Evolutionary conservation across 2,329 filamentous ascomycete genomes (phyloP).

Genomic region (Blastomyces silverae): DNA sequence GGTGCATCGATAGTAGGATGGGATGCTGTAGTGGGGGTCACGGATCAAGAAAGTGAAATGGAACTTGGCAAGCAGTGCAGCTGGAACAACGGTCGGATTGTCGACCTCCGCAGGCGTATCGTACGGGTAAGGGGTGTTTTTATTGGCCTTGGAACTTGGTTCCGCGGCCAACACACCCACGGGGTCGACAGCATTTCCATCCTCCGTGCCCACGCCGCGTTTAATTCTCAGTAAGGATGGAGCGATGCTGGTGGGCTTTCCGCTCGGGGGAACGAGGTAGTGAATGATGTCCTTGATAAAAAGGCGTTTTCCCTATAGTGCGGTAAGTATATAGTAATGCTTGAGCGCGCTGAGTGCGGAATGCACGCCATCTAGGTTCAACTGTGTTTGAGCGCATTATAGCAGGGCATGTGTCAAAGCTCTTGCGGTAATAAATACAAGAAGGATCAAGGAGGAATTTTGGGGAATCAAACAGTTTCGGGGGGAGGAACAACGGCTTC

Average conservation of each 20-base stretch:
- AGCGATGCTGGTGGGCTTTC: conserved; percentile 61
- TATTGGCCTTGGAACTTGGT: conserved; percentile 20
- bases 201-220: conserved; percentile 53
- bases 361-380: background rate
- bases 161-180: conserved; percentile 27
- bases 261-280: conserved; percentile 74
- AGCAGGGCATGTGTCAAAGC: conserved; percentile 1
- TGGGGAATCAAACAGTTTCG: background rate
- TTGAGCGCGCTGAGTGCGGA: conserved; percentile 15
- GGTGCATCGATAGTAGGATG: conserved; percentile 91
- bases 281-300: conserved; percentile 99
- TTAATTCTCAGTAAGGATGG: conserved; percentile 62
- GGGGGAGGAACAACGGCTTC: background rate
- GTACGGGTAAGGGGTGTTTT: conserved; percentile 51
- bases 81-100: conserved; percentile 82
- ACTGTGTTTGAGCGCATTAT: background rate
- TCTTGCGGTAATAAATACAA: background rate
- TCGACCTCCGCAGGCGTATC: conserved; percentile 53
- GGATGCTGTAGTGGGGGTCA: conserved; percentile 84
- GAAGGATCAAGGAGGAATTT: background rate
- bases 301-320: conserved; percentile 69
- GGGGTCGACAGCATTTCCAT: conserved; percentile 29
- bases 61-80: conserved; percentile 66
- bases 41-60: conserved; percentile 97
- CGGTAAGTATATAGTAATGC: conserved; percentile 37